Conservation (phyloP, 1,284 basidiomycete species). For the Macrocystidia cucumis region DNA sequence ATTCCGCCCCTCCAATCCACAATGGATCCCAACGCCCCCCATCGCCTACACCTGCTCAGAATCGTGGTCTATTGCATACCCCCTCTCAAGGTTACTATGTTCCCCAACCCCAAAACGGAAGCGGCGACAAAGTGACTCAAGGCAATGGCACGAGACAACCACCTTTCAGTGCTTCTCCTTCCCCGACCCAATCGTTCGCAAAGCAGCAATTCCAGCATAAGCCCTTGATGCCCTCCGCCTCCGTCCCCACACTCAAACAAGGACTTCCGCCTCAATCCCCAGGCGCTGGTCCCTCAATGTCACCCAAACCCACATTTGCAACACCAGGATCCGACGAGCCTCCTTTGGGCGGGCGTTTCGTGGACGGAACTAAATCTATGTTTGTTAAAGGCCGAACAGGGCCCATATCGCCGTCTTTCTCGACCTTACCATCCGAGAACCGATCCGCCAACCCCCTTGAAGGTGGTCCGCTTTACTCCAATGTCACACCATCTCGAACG, state of each 20-base stretch:
- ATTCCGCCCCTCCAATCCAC: slow-evolving; percentile 22
- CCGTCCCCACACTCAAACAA: slow-evolving; percentile 12
- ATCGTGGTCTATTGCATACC: slow-evolving; percentile 4
- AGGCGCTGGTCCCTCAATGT: slow-evolving; percentile 44
- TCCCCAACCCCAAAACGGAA: no score
- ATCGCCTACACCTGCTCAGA: slow-evolving; percentile 16
- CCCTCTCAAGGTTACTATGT: background rate
- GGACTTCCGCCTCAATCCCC: slow-evolving; percentile 36
- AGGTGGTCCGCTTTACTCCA: slow-evolving; percentile 6
- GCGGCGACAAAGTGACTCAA: slow-evolving; percentile 13
- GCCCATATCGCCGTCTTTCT: slow-evolving; percentile 27
- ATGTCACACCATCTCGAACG: slow-evolving; percentile 13
- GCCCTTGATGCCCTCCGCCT: slow-evolving; percentile 17
- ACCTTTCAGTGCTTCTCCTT: slow-evolving; percentile 18
- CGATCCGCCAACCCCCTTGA: no score
- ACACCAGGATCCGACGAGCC: slow-evolving; percentile 27
- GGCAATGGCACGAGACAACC: slow-evolving; percentile 14
- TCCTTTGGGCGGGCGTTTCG: slow-evolving; percentile 55
- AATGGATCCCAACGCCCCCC: slow-evolving; percentile 24
- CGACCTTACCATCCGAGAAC: slow-evolving; percentile 24
- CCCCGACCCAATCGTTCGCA: slow-evolving; percentile 17
- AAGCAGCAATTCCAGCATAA: slow-evolving; percentile 10
- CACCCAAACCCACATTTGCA: slow-evolving; percentile 17
- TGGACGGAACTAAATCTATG: slow-evolving; percentile 73
- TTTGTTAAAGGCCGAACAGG: slow-evolving; percentile 42